phyloP scores from a whole-genome alignment of 1,284 basidiomycete species.

The Trichosporon sp. region DNA sequence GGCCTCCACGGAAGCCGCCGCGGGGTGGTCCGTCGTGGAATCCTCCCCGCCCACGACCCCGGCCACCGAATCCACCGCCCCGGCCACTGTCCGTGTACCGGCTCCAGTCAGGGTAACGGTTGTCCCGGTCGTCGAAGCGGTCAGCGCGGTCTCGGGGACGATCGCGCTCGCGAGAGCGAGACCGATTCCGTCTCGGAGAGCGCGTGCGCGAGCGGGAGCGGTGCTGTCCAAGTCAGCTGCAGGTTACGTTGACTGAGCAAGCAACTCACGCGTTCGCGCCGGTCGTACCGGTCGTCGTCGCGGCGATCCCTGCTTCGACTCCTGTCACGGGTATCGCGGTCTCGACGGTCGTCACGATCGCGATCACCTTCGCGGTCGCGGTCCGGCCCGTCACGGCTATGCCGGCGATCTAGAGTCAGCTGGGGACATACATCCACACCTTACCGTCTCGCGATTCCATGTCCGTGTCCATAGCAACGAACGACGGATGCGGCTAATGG shows the following conservation, averaged over 20 bases:
- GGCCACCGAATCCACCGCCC: neutral
- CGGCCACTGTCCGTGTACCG: neutral
- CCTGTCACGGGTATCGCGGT: constrained; percentile 3
- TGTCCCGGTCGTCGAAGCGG: constrained; percentile 40
- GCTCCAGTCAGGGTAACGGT: neutral
- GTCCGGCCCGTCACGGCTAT: constrained; percentile 2
- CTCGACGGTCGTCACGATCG: constrained; percentile 4
- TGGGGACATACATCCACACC: neutral
- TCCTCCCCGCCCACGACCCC: neutral
- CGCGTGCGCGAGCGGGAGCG: constrained; percentile 11
- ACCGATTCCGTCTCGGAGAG: constrained; percentile 20
- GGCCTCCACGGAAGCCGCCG: neutral
- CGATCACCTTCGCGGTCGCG: neutral
- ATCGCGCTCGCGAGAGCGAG: constrained; percentile 29
- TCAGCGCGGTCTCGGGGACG: constrained; percentile 58
- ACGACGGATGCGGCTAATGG: neutral
- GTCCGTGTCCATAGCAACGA: neutral
- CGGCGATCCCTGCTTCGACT: constrained; percentile 1
- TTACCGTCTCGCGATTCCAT: neutral
- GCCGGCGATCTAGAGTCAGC: neutral
- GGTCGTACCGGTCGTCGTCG: neutral
- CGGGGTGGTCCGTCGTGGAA: neutral
- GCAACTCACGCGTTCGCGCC: constrained; percentile 2
- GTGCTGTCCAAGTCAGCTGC: neutral
- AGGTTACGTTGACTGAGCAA: neutral